phyloP scores from a whole-genome alignment of 1,139 yeast genomes.

The Tardiomyces blankii region DNA sequence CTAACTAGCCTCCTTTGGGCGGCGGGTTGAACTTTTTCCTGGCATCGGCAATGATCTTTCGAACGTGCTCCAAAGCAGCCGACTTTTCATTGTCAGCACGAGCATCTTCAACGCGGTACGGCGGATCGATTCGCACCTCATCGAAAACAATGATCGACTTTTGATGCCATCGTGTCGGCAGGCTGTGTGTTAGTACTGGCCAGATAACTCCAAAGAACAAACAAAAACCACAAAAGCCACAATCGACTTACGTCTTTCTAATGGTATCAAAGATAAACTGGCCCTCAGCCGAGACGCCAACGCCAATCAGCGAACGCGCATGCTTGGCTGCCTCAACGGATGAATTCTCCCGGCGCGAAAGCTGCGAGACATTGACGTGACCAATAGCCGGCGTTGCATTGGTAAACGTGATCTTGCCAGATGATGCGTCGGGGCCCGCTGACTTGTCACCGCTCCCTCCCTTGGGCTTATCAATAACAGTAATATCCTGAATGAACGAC shows the following conservation, averaged over 20 bases:
- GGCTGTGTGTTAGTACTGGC: conserved; percentile 8
- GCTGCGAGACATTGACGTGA: conserved; percentile 15
- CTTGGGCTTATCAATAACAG: conserved; percentile 31
- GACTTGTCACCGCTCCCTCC: conserved; percentile 2
- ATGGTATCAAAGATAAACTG: conserved; percentile 39
- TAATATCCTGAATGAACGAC: conserved; percentile 45
- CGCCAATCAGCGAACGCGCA: conserved; percentile 22
- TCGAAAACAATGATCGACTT: conserved; percentile 42
- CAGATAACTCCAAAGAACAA: too few relatives aligned
- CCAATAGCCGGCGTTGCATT: conserved; percentile 19
- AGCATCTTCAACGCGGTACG: conserved; percentile 35
- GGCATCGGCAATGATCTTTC: conserved; percentile 43
- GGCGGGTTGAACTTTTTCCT: conserved; percentile 42
- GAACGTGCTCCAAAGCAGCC: conserved; percentile 37
- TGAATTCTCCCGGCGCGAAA: not conserved
- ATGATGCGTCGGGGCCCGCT: conserved; percentile 5
- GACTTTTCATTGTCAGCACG: conserved; percentile 25
- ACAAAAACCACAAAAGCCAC: too few relatives aligned
- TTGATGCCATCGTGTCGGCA: conserved; percentile 39
- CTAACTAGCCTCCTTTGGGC: conserved; percentile 46
- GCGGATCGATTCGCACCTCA: conserved; percentile 39
- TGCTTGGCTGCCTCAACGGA: conserved; percentile 6
- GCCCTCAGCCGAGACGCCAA: conserved; percentile 35
- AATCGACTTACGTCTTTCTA: conserved; percentile 26
- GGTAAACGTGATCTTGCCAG: conserved; percentile 10